Evolutionary conservation across 75 land plant species (phyloP).

Genomic region (Ceratopteris richardii): DNA sequence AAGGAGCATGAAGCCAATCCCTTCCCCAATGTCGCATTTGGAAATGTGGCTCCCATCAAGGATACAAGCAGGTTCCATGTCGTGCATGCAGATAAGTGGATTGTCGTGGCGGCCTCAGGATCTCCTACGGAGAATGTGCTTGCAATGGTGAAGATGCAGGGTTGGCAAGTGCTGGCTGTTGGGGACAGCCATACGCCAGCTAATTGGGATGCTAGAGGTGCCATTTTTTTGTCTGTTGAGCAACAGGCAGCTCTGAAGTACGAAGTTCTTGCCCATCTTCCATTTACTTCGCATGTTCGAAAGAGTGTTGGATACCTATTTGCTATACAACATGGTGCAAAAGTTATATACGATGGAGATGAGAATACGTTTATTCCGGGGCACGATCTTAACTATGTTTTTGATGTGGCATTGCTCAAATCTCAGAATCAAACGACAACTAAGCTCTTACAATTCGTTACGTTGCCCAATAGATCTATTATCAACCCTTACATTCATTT

Average conservation of each 20-base stretch:
- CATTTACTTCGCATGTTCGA: constrained; percentile 55
- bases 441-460: constrained; percentile 56
- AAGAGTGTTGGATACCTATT: constrained; percentile 83
- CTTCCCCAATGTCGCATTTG: constrained; percentile 32
- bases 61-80: constrained; percentile 34
- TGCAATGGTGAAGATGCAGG: constrained; percentile 46
- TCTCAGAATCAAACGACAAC: constrained; percentile 40
- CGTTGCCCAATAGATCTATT: constrained; percentile 44
- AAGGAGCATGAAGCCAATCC: constrained; percentile 36
- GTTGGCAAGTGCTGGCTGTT: constrained; percentile 89
- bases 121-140: constrained; percentile 45
- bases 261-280: constrained; percentile 47
- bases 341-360: constrained; percentile 79
- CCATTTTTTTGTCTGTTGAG: constrained; percentile 54
- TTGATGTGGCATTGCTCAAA: constrained; percentile 61
- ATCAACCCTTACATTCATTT: constrained; percentile 97
- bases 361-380: constrained; percentile 52
- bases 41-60: constrained; percentile 4
- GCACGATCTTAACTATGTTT: constrained; percentile 48
- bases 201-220: constrained; percentile 58
- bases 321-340: constrained; percentile 93
- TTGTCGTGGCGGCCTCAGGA: constrained; percentile 61
- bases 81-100: constrained; percentile 67
- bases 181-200: constrained; percentile 57
- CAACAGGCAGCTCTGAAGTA: constrained; percentile 54